Evolutionary conservation across 164 flowering plant genomes (phyloP), one percentile per base, ranked within the genome.

Genomic region (Cinnamomum micranthum): DNA sequence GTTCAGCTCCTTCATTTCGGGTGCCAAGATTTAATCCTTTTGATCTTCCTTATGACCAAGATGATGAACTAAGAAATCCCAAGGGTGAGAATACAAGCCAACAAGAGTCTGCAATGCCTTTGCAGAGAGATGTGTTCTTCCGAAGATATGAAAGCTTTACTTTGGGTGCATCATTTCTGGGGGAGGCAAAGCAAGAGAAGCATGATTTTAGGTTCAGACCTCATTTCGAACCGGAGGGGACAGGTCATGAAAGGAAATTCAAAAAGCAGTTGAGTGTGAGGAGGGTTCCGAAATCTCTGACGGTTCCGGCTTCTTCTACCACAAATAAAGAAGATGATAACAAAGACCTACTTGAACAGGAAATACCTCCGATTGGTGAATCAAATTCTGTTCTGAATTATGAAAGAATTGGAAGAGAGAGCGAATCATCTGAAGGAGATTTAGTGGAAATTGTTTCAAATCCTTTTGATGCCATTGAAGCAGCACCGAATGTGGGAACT

Each of bases 1-100:
- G 95, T 9, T 93, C 99, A 72, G 98, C 98, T 74, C 98, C 97
- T 0, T 90, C 99, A 6, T 75, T 85, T 74, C 28, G 90, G 85
- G 62, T 81, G 71, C 89, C 85, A 5, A 84, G 96, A 73, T 70
- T 84, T 73, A 93, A 95, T 64, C 99, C 99, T 64, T 95, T 95
- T 79, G 97, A 91, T 81, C 81, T 91, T 79, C 98, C 97, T 70
- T 90, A 87, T 76, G 98, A 92, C 41, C 81, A 90, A 25, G 82
- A 76, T 77, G 93, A 88, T 76, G 97, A 93, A 81, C 89, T 86
- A 77, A 90, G 91, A 67, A 84, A 86, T 81, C 88, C 88, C 33
- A 81, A 77, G 62, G 88, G 84, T 23, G 97, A 90, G 47, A 80
- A 76, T 62, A 77, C 74, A 75, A 84, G 89, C 68, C 79, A 82